Base-by-base conservation (phyloP, 2,329 filamentous ascomycete genomes). In the Hyphodiscus sp. region DNA sequence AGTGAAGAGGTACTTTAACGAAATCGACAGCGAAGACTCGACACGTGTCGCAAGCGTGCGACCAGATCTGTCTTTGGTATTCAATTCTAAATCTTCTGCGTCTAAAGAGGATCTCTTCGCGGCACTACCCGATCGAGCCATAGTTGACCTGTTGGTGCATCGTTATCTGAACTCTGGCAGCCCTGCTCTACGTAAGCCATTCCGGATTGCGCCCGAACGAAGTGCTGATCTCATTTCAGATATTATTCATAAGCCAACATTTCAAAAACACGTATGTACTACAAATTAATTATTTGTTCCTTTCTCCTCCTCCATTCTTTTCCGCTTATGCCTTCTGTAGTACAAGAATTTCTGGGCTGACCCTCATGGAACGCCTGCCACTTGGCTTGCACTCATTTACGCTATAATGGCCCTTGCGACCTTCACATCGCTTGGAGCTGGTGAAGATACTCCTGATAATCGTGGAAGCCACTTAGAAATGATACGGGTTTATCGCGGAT, bases 141-240 rank as follows among this genome's bases (percentile, higher is more conserved):
- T 78, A 4, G 72, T 74, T 9, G 79, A 81, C 60, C 71, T 73
- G 38, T 67, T 82, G 41, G 70, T 81, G 55, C 74, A 74, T 58
- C 68, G 74, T 46, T 82, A 80, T 61, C 82, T 82, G 60, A 71
- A 72, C 51, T 78, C 77, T 0, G 73, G 75, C 57, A 78, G 73
- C 51, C 77, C 79, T 18, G 76, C 77, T 42, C 70, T 77, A 54
- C 73, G 77, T 81, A 63, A 63, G 71, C 66, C 2, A 5, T 2
- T 26, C 13, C 16, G 42, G 16, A 19, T 16, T 26, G 29, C 2
- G n/a, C 16, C 11, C 23, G 41, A 2, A n/a, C 16, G 29, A 11
- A 9, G 6, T 44, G 42, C 55, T 58, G 61, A 60, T 45, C 5
- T 20, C 23, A 10, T 20, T 15, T 7, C 55, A 81, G 78, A 78